Evolutionary conservation across 306 rosid species (phyloP), one percentile per base, ranked within the genome.

Genomic region (Psophocarpus tetragonolobus): DNA sequence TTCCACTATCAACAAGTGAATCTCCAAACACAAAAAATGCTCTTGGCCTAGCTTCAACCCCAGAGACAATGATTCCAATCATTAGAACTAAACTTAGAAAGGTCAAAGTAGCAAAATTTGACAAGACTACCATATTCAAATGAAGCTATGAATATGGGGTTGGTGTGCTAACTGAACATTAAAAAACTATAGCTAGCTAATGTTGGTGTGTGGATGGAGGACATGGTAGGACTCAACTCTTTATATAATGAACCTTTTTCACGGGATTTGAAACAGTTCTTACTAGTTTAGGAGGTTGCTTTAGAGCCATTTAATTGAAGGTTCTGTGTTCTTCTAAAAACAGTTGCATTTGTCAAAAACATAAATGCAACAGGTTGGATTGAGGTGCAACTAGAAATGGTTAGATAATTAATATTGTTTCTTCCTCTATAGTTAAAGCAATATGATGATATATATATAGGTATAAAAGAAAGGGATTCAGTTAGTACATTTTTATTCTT

Each of bases 1-100:
- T 92, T 71, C 97, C 97, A 75, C 7, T 92, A 64, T 92, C 97
- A 24, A 92, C 97, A 1, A 92, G 81, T 3, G 97, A 92, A 68
- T 92, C 97, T 36, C 97, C 97, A 67, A 92, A 92, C 6, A 92
- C 97, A 17, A 92, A 84, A 80, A 92, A 90, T 4, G 93, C 89
- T 32, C 89, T 84, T 75, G 78, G 73, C 17, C 32, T 51, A 0
- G 56, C 84, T 51, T 73, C 87, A 50, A 42, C 81, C 5, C 14
- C 75, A n/a, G 27, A 41, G 10, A 63, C 71, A 20, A 26, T 30
- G 29, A 8, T 39, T 26, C 78, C 83, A 75, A 74, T 1, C 11
- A 67, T 24, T 0, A 72, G 0, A 5, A 57, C 72, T 13, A 56
- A 9, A 81, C 65, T 70, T 3, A 86, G 39, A 48, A 72, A 18